phyloP scores from a whole-genome alignment of 2,329 filamentous ascomycete species.

The Ceratocystis eucalypticola region DNA sequence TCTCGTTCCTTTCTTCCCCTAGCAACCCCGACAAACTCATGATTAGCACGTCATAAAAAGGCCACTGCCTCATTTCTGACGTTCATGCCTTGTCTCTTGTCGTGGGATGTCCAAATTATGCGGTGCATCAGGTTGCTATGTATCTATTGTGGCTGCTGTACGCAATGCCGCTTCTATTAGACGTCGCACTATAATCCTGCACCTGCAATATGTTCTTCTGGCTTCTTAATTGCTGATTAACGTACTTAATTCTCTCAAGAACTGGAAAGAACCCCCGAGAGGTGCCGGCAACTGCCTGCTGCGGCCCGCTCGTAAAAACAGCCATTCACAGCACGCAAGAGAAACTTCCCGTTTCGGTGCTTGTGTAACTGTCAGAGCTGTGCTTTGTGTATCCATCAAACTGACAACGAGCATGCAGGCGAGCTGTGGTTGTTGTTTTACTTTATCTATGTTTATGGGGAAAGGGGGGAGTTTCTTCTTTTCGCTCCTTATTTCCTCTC shows the following conservation, averaged over 20 bases:
- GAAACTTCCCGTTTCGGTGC: not conserved
- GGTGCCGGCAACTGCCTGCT: not conserved
- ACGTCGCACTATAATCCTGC: too few species aligned
- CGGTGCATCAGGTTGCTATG: too few species aligned
- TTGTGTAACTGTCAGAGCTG: not conserved
- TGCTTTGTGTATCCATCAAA: not conserved
- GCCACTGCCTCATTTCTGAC: not conserved
- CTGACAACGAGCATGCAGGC: not conserved
- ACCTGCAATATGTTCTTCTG: too few species aligned
- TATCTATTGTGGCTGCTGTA: too few species aligned
- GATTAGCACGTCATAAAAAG: not conserved
- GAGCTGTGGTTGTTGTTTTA: too few species aligned
- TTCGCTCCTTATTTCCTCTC: not conserved
- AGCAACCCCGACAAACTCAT: not conserved
- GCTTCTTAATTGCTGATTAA: too few species aligned
- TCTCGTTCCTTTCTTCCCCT: not conserved
- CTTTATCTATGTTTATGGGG: too few species aligned
- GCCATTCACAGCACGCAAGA: not conserved
- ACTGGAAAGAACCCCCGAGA: not conserved
- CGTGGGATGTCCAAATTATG: too few species aligned
- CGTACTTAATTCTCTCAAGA: not conserved
- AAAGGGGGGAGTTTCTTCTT: too few species aligned
- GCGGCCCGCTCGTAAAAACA: constrained; percentile 1
- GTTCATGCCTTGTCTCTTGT: not conserved
- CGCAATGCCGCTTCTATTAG: too few species aligned